phyloP scores from a whole-genome alignment of 371 early-diverging fungal genomes.

The Circinella minor region DNA sequence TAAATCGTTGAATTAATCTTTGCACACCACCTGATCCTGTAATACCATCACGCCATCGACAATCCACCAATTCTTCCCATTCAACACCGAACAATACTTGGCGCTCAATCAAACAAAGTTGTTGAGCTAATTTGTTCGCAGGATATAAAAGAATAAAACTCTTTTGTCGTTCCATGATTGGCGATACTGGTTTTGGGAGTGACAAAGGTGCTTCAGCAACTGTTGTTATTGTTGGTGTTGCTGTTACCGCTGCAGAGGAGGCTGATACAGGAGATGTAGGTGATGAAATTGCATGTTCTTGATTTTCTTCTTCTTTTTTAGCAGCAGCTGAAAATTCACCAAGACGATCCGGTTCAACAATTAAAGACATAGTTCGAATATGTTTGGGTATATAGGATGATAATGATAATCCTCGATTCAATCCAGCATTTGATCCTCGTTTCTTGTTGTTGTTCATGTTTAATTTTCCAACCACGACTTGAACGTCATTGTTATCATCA shows the following conservation, averaged over 20 bases:
- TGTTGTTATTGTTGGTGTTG: not conserved
- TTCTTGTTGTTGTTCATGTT: not conserved
- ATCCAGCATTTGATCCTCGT: not conserved
- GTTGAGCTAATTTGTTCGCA: conserved; percentile 62
- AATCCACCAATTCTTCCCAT: conserved; percentile 71
- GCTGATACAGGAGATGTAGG: too few species aligned
- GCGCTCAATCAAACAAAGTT: conserved; percentile 67
- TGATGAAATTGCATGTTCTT: too few species aligned
- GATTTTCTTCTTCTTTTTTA: not conserved
- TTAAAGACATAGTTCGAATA: conserved; percentile 19
- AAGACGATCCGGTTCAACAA: conserved; percentile 22
- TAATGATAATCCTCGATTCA: conserved; percentile 12
- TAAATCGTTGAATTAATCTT: conserved; percentile 68
- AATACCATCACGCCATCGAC: conserved; percentile 47
- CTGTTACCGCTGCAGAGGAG: not conserved
- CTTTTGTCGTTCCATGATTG: conserved; percentile 9
- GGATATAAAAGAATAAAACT: conserved; percentile 58
- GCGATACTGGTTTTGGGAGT: conserved; percentile 2
- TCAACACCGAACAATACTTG: conserved; percentile 58
- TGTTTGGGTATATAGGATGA: conserved; percentile 8
- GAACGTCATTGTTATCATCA: conserved; percentile 11
- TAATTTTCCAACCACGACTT: not conserved
- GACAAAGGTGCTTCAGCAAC: not conserved
- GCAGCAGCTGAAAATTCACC: not conserved
- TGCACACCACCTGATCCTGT: conserved; percentile 48